phyloP scores from a whole-genome alignment of 306 rosid genomes.

The Calophaca sinica region DNA sequence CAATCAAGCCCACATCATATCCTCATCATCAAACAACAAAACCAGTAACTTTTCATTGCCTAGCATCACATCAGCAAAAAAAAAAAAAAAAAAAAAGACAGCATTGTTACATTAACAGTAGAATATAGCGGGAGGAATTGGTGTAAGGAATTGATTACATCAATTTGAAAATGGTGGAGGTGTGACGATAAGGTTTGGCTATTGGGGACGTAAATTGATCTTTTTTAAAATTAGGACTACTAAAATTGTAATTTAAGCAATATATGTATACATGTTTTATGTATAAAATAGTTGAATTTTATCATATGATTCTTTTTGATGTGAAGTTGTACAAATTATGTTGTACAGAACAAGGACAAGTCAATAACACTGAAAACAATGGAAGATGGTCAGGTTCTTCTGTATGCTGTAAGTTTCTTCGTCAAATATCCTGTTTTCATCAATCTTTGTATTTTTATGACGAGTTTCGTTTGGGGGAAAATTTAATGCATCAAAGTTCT shows the following conservation, averaged over 20 bases:
- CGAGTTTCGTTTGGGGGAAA: constrained; percentile 39
- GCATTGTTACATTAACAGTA: constrained; percentile 24
- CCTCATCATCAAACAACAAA: constrained; percentile 28
- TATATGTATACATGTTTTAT: constrained; percentile 31
- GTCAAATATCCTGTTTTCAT: constrained; percentile 35
- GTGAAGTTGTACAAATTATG: constrained; percentile 40
- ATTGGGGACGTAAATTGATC: not conserved
- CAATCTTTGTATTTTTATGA: constrained; percentile 33
- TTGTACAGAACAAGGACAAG: constrained; percentile 85
- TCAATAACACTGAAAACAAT: constrained; percentile 88
- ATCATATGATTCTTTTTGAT: constrained; percentile 26
- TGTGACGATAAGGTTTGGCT: constrained; percentile 4
- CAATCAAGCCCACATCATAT: constrained; percentile 30
- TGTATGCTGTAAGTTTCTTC: constrained; percentile 71
- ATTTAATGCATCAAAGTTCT: constrained; percentile 40
- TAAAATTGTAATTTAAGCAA: constrained; percentile 23
- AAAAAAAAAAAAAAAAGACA: constrained; percentile 14
- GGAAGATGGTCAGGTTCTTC: constrained; percentile 99
- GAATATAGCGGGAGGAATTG: not conserved
- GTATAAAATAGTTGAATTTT: constrained; percentile 35
- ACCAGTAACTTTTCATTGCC: not conserved
- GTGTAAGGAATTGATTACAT: not conserved
- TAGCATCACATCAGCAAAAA: constrained; percentile 18
- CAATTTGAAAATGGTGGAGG: constrained; percentile 19
- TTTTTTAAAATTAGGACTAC: constrained; percentile 10